Evolutionary conservation across 2,329 filamentous ascomycete genomes (phyloP).

Genomic region (Diaporthe batatas): DNA sequence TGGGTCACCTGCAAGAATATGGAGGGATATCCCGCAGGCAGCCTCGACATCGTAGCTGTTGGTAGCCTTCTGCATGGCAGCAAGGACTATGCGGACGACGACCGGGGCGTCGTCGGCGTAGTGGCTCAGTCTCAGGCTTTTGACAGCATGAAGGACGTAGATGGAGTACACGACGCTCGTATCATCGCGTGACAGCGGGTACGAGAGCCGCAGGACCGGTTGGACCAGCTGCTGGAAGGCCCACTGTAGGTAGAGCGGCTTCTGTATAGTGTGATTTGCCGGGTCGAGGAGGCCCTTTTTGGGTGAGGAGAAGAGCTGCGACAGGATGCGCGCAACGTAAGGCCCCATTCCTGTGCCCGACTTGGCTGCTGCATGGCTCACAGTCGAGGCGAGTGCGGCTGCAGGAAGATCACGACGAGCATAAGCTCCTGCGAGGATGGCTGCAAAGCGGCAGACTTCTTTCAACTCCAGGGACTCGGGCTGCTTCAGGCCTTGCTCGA

Average conservation of each 20-base stretch:
- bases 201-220: conserved; percentile 60
- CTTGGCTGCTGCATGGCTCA: conserved; percentile 33
- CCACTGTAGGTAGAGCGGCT: conserved; percentile 59
- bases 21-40: conserved; percentile 62
- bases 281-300: conserved; percentile 26
- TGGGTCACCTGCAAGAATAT: conserved; percentile 61
- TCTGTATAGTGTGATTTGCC: conserved; percentile 35
- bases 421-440: conserved; percentile 37
- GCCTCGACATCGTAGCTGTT: conserved; percentile 60
- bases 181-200: conserved; percentile 49
- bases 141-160: conserved; percentile 62
- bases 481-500: conserved; percentile 31
- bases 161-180: conserved; percentile 47
- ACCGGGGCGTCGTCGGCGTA: conserved; percentile 65
- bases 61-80: conserved; percentile 58
- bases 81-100: conserved; percentile 64
- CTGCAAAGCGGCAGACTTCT: conserved; percentile 27
- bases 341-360: conserved; percentile 48
- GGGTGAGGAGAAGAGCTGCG: conserved; percentile 56
- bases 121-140: conserved; percentile 62
- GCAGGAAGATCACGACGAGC: conserved; percentile 37
- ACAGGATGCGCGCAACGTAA: conserved; percentile 57
- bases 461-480: conserved; percentile 18
- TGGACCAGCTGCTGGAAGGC: conserved; percentile 61
- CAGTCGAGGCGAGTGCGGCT: conserved; percentile 26